These are phyloP conservation scores for Hypoxylon cercidicola DNA, from an alignment of 495 filamentous ascomycete species.

Conservation along the genomic window DNA sequence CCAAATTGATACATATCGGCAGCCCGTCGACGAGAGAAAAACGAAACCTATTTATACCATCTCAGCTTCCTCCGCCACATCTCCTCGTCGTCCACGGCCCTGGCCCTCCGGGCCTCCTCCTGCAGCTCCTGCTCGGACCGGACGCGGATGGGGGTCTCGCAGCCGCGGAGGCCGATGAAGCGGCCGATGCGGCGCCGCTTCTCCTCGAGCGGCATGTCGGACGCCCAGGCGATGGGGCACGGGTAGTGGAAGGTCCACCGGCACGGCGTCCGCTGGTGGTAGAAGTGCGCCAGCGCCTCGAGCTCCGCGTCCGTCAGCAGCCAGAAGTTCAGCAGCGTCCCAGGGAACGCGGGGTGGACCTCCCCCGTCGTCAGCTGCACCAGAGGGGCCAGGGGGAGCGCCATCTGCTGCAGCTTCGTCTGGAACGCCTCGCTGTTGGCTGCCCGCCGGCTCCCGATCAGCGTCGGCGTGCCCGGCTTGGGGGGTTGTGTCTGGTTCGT, in stretches of 20 bases:
- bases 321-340: constrained; percentile 73
- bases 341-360: constrained; percentile 73
- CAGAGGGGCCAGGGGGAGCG: constrained; percentile 65
- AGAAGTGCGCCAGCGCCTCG: constrained; percentile 77
- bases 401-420: constrained; percentile 57
- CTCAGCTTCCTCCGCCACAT: constrained; percentile 55
- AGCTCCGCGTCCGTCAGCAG: constrained; percentile 77
- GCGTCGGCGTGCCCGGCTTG: not conserved
- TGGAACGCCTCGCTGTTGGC: constrained; percentile 50
- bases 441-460: constrained; percentile 46
- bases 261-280: constrained; percentile 74
- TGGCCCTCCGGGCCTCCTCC: constrained; percentile 49
- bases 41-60: constrained; percentile 51
- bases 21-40: no score
- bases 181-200: constrained; percentile 71
- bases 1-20: no score
- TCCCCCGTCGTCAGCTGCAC: constrained; percentile 67
- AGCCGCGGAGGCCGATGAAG: constrained; percentile 74
- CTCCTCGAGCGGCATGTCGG: constrained; percentile 58
- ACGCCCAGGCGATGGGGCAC: constrained; percentile 56
- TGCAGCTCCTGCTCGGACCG: constrained; percentile 52
- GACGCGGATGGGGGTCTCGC: constrained; percentile 60
- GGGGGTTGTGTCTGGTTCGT: constrained; percentile 13
- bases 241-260: constrained; percentile 71
- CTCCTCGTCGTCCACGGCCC: constrained; percentile 49